Conservation (phyloP, 192 early-diverging fungal species). For the Coemansia sp. region DNA sequence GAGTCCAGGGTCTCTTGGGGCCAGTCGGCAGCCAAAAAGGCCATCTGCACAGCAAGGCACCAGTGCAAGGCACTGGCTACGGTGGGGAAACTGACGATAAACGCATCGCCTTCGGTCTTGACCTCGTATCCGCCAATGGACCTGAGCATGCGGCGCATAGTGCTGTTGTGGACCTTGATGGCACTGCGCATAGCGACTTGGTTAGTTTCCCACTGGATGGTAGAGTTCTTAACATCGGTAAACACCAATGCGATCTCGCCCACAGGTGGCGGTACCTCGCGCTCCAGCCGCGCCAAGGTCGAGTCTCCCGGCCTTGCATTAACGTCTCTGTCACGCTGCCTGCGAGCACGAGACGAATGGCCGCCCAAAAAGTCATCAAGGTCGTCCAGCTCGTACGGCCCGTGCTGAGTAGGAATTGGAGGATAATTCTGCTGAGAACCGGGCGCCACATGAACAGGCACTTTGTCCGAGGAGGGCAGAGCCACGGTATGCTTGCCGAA, state of each 20-base stretch:
- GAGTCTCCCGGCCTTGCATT: constrained; percentile 55
- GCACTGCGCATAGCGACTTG: constrained; percentile 82
- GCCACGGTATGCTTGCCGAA: constrained; percentile 36
- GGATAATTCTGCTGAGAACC: constrained; percentile 20
- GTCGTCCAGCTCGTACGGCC: constrained; percentile 48
- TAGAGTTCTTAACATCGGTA: constrained; percentile 95
- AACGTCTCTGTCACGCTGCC: constrained; percentile 52
- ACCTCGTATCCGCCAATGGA: constrained; percentile 91
- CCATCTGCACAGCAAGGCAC: constrained; percentile 85
- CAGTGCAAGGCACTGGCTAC: constrained; percentile 80
- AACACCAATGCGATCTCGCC: constrained; percentile 87
- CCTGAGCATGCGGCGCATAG: constrained; percentile 81
- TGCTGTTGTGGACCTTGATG: constrained; percentile 81
- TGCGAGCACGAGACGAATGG: constrained; percentile 37
- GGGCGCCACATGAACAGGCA: constrained; percentile 23
- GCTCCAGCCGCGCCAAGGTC: constrained; percentile 64
- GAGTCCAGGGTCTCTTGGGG: constrained; percentile 81
- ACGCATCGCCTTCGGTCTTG: constrained; percentile 94
- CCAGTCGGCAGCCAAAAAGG: constrained; percentile 83
- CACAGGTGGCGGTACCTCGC: constrained; percentile 81
- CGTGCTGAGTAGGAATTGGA: constrained; percentile 17
- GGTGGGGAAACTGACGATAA: constrained; percentile 91
- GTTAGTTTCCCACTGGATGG: constrained; percentile 87
- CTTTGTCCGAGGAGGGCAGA: constrained; percentile 23
- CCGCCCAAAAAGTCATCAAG: constrained; percentile 49